Base-by-base conservation (phyloP, 2,329 filamentous ascomycete species). In the Alternaria alternata region DNA sequence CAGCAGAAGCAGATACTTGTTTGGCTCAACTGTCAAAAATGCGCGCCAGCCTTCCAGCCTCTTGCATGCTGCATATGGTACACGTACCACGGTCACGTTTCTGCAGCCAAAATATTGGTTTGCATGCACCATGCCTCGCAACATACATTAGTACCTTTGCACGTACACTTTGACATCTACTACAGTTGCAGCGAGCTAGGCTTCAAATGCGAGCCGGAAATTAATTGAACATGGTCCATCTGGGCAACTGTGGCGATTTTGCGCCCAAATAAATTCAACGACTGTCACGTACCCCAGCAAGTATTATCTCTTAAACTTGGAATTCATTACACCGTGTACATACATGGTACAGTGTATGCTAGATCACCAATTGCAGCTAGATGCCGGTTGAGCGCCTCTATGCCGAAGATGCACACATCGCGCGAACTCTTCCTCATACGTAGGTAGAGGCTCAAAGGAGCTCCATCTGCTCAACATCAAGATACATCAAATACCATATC, bases 51-150 rank as follows among this genome's bases (percentile, higher is more conserved):
- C 30, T 14, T n/a, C 14, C 26, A 7, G 44, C 44, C 36, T 36
- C 34, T 26, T 30, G 30, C 8, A 30, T 9, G 26, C 26, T 34
- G 8, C 28, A 51, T 43, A 24, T 39, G 36, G 39, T 28, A 36
- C 54, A 18, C 44, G 28, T 26, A 44, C 54, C 30, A 20, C 39
- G 28, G 36, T 48, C 46, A 20, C 46, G 16, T 43, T 18, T 32
- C 46, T 48, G 46, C 46, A 48, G 30, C 34, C 46, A 36, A 12
- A 48, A 34, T 16, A 48, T 48, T 48, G 46, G 18, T 7, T 18
- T 48, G 30, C 46, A 48, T 48, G 46, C 46, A 48, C 46, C 46
- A 48, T 18, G 46, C 46, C 46, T 32, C 46, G 30, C 46, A 48
- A 36, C 34, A 36, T 12, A 48, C 18, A 9, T 24, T 36, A n/a